These are phyloP conservation scores for Aspergillus funiculosus DNA, from an alignment of 495 filamentous ascomycete species.

Conservation along the genomic window DNA sequence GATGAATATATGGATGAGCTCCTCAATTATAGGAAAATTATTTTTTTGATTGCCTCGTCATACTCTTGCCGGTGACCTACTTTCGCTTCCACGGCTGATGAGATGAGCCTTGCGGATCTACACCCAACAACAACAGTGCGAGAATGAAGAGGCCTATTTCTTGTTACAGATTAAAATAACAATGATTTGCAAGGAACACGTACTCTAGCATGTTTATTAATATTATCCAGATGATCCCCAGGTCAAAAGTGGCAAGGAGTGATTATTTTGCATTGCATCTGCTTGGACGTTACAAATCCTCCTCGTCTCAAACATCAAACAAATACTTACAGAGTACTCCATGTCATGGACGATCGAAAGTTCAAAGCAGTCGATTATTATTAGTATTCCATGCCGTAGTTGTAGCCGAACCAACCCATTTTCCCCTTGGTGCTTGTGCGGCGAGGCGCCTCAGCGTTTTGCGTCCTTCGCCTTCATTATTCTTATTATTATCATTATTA, in stretches of 20 bases:
- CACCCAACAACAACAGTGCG: no score
- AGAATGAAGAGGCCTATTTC: not conserved
- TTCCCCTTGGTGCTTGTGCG: slow-evolving; percentile 8
- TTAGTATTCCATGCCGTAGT: slow-evolving; percentile 5
- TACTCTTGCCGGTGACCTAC: slow-evolving; percentile 12
- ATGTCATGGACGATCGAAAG: not conserved
- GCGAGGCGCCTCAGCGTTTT: slow-evolving; percentile 12
- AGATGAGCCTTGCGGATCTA: slow-evolving; percentile 7
- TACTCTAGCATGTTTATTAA: not conserved
- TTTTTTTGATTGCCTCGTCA: not conserved
- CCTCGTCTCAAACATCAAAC: no score
- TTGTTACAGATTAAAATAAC: not conserved
- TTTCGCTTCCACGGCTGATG: slow-evolving; percentile 16
- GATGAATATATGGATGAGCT: no score
- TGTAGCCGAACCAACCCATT: slow-evolving; percentile 12
- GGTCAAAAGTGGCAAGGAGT: not conserved
- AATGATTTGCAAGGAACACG: not conserved
- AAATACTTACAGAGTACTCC: not conserved
- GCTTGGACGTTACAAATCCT: no score
- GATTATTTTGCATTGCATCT: no score
- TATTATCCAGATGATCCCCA: not conserved
- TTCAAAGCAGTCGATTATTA: no score
- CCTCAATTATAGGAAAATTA: no score
- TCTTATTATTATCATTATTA: not conserved
- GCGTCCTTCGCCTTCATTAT: slow-evolving; percentile 3